Evolutionary conservation across 129 eudicot genomes (phyloP).

Genomic region (Chrysanthemum seticuspe): DNA sequence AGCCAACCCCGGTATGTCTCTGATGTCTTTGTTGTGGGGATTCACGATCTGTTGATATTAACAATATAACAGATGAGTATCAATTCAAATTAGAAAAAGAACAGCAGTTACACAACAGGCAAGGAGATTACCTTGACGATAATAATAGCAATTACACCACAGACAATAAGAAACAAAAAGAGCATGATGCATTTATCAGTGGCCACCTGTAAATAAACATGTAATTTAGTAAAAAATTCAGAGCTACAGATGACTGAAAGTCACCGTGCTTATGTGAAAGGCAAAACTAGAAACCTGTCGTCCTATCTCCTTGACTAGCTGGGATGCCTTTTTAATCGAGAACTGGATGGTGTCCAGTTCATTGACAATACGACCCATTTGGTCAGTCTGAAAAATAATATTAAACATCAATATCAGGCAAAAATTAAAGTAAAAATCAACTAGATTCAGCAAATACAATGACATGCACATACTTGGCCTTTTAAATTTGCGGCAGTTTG

Average conservation of each 20-base stretch:
- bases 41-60: constrained; percentile 55
- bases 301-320: constrained; percentile 98
- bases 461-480: constrained; percentile 68
- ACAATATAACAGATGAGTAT: not conserved
- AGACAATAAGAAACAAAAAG: constrained; percentile 77
- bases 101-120: not conserved
- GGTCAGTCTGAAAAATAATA: constrained; percentile 65
- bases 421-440: not conserved
- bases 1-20: constrained; percentile 90
- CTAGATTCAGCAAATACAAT: constrained; percentile 3
- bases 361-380: constrained; percentile 92
- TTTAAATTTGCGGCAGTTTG: constrained; percentile 86
- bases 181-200: constrained; percentile 97
- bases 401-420: not conserved
- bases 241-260: not conserved
- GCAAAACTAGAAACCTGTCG: constrained; percentile 58
- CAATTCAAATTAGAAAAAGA: too few relatives aligned
- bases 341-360: constrained; percentile 94
- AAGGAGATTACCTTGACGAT: constrained; percentile 64
- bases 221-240: not conserved
- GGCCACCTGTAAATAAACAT: constrained; percentile 65
- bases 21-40: constrained; percentile 76
- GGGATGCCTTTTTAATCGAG: constrained; percentile 92
- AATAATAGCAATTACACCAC: constrained; percentile 88
- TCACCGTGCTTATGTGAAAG: not conserved